These are phyloP conservation scores for Podaxis sp. DNA, from an alignment of 768 basidiomycete species.

Conservation along the genomic window DNA sequence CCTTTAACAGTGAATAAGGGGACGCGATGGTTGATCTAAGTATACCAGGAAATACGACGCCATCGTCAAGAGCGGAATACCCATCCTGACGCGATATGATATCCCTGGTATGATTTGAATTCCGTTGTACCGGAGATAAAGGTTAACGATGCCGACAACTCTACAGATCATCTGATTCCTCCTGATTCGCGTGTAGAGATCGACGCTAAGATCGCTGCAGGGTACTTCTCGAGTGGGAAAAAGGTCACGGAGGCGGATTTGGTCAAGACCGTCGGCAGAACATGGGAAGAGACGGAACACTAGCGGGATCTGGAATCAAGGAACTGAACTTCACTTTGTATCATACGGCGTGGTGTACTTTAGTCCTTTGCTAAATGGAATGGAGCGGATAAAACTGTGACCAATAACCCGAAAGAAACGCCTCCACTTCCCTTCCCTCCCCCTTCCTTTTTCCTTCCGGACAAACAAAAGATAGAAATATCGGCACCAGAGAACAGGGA, in stretches of 20 bases:
- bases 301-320: constrained; percentile 27
- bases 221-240: constrained; percentile 86
- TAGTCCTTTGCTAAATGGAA: neutral
- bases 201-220: constrained; percentile 93
- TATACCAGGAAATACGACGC: constrained; percentile 84
- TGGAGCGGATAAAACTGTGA: neutral
- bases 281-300: constrained; percentile 91
- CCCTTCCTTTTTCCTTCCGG: neutral
- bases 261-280: constrained; percentile 80
- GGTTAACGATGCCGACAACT: neutral
- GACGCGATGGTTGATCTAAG: neutral
- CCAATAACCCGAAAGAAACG: neutral
- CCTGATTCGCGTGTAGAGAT: constrained; percentile 92
- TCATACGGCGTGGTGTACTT: neutral
- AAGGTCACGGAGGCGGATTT: constrained; percentile 77
- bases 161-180: constrained; percentile 78
- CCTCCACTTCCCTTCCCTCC: neutral
- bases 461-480: neutral
- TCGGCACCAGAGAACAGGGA: neutral
- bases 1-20: neutral
- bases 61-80: constrained; percentile 86
- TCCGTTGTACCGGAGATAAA: neutral
- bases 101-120: constrained; percentile 57
- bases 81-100: constrained; percentile 80
- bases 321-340: neutral